These are phyloP conservation scores for Saksenaea vasiformis DNA, from an alignment of 371 early-diverging fungal genomes.

Conservation along the genomic window DNA sequence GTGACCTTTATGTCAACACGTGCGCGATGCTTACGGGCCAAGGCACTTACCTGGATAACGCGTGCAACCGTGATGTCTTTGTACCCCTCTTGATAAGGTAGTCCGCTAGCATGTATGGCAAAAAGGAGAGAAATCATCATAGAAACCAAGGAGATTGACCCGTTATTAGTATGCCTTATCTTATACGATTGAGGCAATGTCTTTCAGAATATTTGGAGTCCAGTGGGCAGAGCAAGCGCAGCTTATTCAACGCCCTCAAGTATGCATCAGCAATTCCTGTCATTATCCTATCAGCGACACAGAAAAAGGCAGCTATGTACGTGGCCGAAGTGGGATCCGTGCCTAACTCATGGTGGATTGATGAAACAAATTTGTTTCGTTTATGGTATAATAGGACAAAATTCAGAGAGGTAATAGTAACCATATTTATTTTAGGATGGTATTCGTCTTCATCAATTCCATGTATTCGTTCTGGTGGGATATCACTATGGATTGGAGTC, in stretches of 20 bases:
- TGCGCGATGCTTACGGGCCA: conserved; percentile 52
- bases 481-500: conserved; percentile 87
- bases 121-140: neutral
- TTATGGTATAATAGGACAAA: conserved; percentile 33
- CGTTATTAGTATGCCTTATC: conserved; percentile 71
- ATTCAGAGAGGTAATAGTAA: neutral
- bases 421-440: conserved; percentile 54
- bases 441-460: conserved; percentile 82
- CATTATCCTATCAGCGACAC: conserved; percentile 70
- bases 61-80: conserved; percentile 53
- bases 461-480: conserved; percentile 96
- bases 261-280: conserved; percentile 85
- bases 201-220: conserved; percentile 69
- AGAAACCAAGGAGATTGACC: neutral
- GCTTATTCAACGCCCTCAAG: conserved; percentile 86
- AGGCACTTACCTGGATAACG: conserved; percentile 25
- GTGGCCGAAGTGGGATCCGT: conserved; percentile 35
- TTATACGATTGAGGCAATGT: conserved; percentile 88
- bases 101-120: conserved; percentile 1
- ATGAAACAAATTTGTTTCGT: conserved; percentile 39
- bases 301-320: conserved; percentile 52
- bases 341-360: conserved; percentile 44
- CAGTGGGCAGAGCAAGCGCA: conserved; percentile 53
- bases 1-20: conserved; percentile 71
- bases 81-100: conserved; percentile 67